These are phyloP conservation scores for Xylaria hypoxylon DNA, from an alignment of 2,329 filamentous ascomycete species.

Conservation along the genomic window DNA sequence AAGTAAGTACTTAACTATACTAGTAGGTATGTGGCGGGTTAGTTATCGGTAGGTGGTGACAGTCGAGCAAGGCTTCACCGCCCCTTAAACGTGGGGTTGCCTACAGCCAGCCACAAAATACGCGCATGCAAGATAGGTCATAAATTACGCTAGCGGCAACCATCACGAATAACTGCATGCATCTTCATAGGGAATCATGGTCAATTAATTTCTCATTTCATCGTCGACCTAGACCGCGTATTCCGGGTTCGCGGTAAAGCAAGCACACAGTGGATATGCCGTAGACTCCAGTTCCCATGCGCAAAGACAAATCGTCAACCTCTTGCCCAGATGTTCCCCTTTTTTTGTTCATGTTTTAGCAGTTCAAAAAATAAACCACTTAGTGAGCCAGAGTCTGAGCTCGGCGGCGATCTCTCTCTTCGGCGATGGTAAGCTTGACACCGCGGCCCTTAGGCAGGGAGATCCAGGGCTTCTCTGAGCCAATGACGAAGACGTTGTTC, in stretches of 20 bases:
- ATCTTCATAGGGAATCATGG: conserved; percentile 37
- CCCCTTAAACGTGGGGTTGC: background rate
- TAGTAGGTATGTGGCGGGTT: background rate
- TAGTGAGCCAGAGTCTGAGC: conserved; percentile 69
- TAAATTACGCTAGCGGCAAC: background rate
- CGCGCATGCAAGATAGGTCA: background rate
- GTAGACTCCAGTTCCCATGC: conserved; percentile 53
- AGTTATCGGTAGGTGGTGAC: background rate
- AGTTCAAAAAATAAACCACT: conserved; percentile 45
- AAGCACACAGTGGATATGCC: conserved; percentile 52
- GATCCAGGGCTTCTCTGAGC: conserved; percentile 98
- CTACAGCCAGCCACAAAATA: background rate
- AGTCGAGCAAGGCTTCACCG: background rate
- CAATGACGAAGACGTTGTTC: conserved; percentile 99
- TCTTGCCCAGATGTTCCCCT: conserved; percentile 43
- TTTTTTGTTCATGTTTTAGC: conserved; percentile 45
- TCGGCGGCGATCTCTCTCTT: conserved; percentile 98
- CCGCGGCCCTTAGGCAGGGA: conserved; percentile 99
- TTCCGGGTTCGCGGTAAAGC: conserved; percentile 46
- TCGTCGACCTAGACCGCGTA: conserved; percentile 50
- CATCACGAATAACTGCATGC: background rate
- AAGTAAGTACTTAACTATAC: background rate
- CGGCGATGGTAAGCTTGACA: conserved; percentile 99
- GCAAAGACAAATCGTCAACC: conserved; percentile 49
- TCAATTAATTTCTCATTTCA: conserved; percentile 54